Evolutionary conservation across 2,329 filamentous ascomycete genomes (phyloP).

Genomic region (Lachnellula arida): DNA sequence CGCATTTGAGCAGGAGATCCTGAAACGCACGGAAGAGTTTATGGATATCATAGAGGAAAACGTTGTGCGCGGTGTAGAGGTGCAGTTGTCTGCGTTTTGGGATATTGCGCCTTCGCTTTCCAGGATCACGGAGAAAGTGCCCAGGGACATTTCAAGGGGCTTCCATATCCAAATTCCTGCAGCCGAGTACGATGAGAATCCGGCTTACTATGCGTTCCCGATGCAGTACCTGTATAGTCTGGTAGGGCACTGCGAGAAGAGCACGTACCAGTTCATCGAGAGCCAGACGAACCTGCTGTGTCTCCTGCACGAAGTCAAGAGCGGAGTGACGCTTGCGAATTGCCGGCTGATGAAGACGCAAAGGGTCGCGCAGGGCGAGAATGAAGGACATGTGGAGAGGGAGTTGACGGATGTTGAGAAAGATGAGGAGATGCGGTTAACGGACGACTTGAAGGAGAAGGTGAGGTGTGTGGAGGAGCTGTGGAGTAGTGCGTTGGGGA

Average conservation of each 20-base stretch:
- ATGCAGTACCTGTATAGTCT: slow-evolving; percentile 87
- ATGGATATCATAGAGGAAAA: slow-evolving; percentile 76
- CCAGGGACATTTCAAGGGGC: slow-evolving; percentile 44
- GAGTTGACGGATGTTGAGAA: slow-evolving; percentile 52
- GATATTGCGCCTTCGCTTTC: slow-evolving; percentile 86
- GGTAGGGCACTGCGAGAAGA: slow-evolving; percentile 82
- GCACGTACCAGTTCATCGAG: slow-evolving; percentile 95
- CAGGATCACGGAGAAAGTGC: slow-evolving; percentile 75
- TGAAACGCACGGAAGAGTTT: slow-evolving; percentile 72
- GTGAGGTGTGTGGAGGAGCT: slow-evolving; percentile 86
- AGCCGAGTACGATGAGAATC: slow-evolving; percentile 80
- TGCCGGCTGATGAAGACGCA: slow-evolving; percentile 64
- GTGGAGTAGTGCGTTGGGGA: slow-evolving; percentile 83
- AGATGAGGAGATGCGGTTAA: slow-evolving; percentile 68
- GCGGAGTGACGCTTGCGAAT: slow-evolving; percentile 66
- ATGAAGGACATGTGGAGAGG: slow-evolving; percentile 35
- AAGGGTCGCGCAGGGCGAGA: slow-evolving; percentile 37
- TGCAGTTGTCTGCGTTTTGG: slow-evolving; percentile 94
- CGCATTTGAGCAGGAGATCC: slow-evolving; percentile 65
- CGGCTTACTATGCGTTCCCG: slow-evolving; percentile 72
- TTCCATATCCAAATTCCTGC: slow-evolving; percentile 75
- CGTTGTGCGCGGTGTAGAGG: slow-evolving; percentile 81
- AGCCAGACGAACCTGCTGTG: slow-evolving; percentile 88
- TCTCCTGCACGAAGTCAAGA: slow-evolving; percentile 84
- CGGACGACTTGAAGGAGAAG: slow-evolving; percentile 87